Base-by-base conservation (phyloP, 495 filamentous ascomycete genomes). In the Immersiella caudata region DNA sequence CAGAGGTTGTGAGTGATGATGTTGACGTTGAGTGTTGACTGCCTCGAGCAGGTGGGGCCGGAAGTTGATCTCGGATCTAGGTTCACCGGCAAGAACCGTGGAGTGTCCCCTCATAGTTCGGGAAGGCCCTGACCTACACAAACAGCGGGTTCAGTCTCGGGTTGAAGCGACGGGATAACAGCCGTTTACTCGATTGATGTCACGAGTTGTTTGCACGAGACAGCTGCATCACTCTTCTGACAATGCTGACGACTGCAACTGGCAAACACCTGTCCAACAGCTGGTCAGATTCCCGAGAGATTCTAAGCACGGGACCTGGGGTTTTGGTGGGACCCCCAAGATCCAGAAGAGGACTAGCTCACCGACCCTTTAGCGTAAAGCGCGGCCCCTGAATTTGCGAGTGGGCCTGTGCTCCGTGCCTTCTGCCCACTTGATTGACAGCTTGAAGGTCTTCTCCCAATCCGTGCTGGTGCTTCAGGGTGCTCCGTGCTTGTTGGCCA, bases 371-470 rank as follows among this genome's bases (percentile, higher is more conserved):
- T 71, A 70, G 67, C 65, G 51, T 27, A n/a, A 62, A 59, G 65
- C 36, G 61, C 56, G 64, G 69, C 69, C 73, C 75, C 75, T 71
- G 69, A 70, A 74, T 69, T 70, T 72, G 66, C 46, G 63, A 55
- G 62, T 52, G 64, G 69, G 67, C 57, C 24, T 49, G 56, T 67
- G 67, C 70, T 71, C 67, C 66, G 57, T 52, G 11, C 57, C 60
- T 64, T 27, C 63, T 57, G 63, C 54, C 58, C 51, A 62, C 55
- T 62, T 62, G 64, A 22, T 65, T 60, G 63, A 60, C 69, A 68
- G 69, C 71, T 71, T 59, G 24, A 35, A 33, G 52, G 54, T 50
- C 65, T 67, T 57, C 59, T 67, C 57, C 66, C 33, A 67, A 62
- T 67, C 50, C 55, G 63, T 65, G 63, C 63, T 65, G 63, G 51